Conservation (phyloP, 306 rosid species). For the cucumber (Cucumis sativus) region DNA sequence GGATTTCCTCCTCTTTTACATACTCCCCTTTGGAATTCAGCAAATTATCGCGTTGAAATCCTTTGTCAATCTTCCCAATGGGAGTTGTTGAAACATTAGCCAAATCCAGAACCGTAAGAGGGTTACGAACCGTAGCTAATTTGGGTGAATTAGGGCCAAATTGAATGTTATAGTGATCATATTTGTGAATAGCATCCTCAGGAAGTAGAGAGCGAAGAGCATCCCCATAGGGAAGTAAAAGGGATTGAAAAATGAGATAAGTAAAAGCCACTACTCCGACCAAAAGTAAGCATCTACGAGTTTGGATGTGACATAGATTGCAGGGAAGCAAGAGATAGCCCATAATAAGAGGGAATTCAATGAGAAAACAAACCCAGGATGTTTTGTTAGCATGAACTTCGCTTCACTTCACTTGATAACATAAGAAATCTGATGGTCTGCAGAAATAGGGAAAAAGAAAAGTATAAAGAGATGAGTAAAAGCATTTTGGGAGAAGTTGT, state of each 20-base stretch:
- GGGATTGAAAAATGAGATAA: conserved; percentile 52
- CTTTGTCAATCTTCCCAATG: conserved; percentile 17
- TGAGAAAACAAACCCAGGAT: conserved; percentile 8
- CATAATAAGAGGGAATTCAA: conserved; percentile 16
- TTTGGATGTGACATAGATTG: conserved; percentile 27
- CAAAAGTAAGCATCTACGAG: conserved; percentile 44
- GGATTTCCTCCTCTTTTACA: conserved; percentile 5
- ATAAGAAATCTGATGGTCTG: conserved; percentile 11
- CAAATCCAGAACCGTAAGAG: conserved; percentile 23
- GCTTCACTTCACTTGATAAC: neutral
- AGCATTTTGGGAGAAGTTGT: neutral
- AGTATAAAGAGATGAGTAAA: neutral
- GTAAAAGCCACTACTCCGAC: conserved; percentile 47
- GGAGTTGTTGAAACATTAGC: conserved; percentile 18
- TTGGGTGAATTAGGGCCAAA: conserved; percentile 29
- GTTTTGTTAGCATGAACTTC: conserved; percentile 7
- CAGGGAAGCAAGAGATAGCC: conserved; percentile 19
- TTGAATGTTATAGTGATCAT: conserved; percentile 5
- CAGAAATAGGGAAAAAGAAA: neutral
- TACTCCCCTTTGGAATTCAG: conserved; percentile 4
- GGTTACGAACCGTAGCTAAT: conserved; percentile 30
- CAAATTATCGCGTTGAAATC: conserved; percentile 2
- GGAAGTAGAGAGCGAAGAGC: conserved; percentile 47
- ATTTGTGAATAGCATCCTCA: conserved; percentile 3
- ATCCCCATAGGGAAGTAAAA: conserved; percentile 57